Base-by-base conservation (phyloP, 257 asterid species). In the Marsdenia floribunda region DNA sequence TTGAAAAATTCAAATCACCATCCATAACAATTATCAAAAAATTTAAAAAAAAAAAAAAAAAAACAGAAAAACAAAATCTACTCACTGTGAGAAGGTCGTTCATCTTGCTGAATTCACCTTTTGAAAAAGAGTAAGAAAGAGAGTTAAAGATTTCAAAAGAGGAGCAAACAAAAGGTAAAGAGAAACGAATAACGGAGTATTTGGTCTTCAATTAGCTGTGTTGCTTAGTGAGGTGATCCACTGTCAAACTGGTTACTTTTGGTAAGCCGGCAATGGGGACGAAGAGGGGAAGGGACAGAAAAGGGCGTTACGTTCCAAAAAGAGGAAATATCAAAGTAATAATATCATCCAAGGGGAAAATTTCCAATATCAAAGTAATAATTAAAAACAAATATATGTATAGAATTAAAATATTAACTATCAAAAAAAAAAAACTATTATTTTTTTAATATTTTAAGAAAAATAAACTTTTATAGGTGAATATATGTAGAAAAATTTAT, bases 71-170 rank as follows among this genome's bases (percentile, higher is more conserved):
- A 35, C 37, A 0, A 24, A 76, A 46, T 70, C 65, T 44, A 78
- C 90, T 86, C 78, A 90, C 96, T 80, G 88, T 80, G 68, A 90
- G 93, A 54, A 90, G 87, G 72, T 90, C 93, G 75, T 90, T 90
- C 96, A 90, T 90, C 15, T 81, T 78, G 78, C 42, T 33, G 49
- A 54, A 70, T 71, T 78, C 69, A 50, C 68, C 49, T 19, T 46
- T 50, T 50, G 33, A 52, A 44, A 54, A 64, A 22, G 44, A 64
- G 29, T 18, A 19, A 22, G 72, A 15, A 35, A 38, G 57, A 21
- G 12, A 70, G 58, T 11, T 44, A 29, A 18, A 60, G 58, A 67
- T 21, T 44, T 42, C 66, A 54, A 16, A 42, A 63, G 53, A 12
- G 12, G 68, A 42, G 42, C 33, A 54, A 33, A 69, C 13, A 40